phyloP scores from a whole-genome alignment of 164 flowering plant species.

The Sextonia rubra region DNA sequence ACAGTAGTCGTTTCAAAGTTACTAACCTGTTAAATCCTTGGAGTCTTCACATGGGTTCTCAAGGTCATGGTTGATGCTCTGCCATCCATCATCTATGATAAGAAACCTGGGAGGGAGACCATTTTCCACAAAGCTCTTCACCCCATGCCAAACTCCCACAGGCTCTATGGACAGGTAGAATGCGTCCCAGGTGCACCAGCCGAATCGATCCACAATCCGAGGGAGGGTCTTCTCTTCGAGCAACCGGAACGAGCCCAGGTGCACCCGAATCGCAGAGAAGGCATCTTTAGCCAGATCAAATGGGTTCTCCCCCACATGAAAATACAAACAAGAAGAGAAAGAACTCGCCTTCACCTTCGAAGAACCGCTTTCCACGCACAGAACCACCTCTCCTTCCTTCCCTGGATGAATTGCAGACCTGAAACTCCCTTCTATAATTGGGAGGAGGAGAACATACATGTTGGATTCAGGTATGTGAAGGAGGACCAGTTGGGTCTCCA shows the following conservation, averaged over 20 bases:
- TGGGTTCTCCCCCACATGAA: not conserved
- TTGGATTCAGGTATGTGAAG: not conserved
- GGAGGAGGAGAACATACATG: not conserved
- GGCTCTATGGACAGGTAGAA: conserved; percentile 47
- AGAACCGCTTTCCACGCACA: not conserved
- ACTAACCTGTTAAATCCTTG: conserved; percentile 27
- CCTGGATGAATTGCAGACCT: conserved; percentile 4
- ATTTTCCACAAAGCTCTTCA: conserved; percentile 33
- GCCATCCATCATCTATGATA: conserved; percentile 56
- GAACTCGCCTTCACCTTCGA: not conserved
- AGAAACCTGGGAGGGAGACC: conserved; percentile 47
- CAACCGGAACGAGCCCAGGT: conserved; percentile 38
- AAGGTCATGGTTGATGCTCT: conserved; percentile 51
- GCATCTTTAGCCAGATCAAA: conserved; percentile 36
- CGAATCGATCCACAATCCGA: conserved; percentile 41
- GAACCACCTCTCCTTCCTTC: conserved; percentile 2
- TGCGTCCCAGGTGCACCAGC: conserved; percentile 68
- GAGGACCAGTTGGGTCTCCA: conserved; percentile 2
- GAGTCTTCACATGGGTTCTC: conserved; percentile 27
- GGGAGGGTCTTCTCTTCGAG: conserved; percentile 42
- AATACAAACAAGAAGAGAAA: not conserved
- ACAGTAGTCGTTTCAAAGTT: too few species aligned
- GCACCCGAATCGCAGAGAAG: conserved; percentile 26
- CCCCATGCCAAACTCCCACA: conserved; percentile 38
- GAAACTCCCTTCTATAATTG: conserved; percentile 1